phyloP scores from a whole-genome alignment of 768 basidiomycete genomes.

The Tricholoma furcatifolium region DNA sequence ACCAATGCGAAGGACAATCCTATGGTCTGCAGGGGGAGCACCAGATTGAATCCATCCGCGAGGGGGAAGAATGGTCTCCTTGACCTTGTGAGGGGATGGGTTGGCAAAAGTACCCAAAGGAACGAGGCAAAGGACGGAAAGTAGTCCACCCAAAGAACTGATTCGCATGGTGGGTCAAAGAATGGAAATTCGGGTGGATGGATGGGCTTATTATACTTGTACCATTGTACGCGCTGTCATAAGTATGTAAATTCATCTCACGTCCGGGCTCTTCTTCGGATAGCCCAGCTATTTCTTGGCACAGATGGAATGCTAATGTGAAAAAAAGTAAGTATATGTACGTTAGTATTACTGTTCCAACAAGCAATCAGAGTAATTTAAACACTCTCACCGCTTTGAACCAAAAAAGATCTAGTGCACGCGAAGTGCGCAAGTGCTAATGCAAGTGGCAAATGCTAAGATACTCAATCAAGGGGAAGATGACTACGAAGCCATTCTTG shows the following conservation, averaged over 20 bases:
- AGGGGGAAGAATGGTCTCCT: conserved; percentile 31
- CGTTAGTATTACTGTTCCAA: no score
- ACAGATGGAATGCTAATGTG: no score
- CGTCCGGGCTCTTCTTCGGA: neutral
- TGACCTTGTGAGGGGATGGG: conserved; percentile 15
- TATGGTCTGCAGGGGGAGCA: conserved; percentile 41
- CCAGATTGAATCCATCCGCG: conserved; percentile 45
- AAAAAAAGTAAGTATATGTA: no score
- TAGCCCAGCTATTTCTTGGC: no score
- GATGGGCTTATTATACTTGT: conserved; percentile 6
- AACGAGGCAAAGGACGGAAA: conserved; percentile 7
- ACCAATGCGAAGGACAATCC: conserved; percentile 56
- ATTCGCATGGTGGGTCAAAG: conserved; percentile 8
- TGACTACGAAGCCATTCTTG: no score
- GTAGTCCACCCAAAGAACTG: conserved; percentile 7
- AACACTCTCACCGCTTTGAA: no score
- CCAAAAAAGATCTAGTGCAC: no score
- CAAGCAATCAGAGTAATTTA: no score
- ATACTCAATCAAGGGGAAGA: no score
- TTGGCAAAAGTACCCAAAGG: conserved; percentile 9
- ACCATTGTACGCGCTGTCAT: neutral
- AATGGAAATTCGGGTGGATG: neutral
- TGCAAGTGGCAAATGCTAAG: no score
- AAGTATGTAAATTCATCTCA: neutral
- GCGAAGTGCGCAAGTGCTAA: no score